Percentiles rank a stretch among this genome's conserved stretches.
These are phyloP conservation scores for Penicillium sp. DNA, from an alignment of 2,329 filamentous ascomycete species.

Conservation along the genomic window DNA sequence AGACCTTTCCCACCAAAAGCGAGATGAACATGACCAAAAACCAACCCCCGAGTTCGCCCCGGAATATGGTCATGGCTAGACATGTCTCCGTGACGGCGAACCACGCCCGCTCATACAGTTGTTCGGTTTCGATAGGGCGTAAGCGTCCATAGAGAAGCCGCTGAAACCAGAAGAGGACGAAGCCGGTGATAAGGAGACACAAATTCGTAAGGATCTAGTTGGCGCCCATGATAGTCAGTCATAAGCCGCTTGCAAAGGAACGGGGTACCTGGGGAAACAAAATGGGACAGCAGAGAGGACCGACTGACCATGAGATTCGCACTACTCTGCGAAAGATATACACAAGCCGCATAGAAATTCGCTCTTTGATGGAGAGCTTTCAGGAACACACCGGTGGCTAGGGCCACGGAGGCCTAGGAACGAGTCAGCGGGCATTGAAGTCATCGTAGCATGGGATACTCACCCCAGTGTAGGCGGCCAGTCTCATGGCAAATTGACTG, in stretches of 20 bases:
- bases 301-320: conserved; percentile 77
- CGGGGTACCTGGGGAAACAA: background rate
- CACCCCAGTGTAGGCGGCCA: conserved; percentile 52
- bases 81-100: conserved; percentile 96
- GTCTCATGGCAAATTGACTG: conserved; percentile 41
- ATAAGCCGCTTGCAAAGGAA: conserved; percentile 4
- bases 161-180: conserved; percentile 80
- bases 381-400: conserved; percentile 76
- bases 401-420: conserved; percentile 67
- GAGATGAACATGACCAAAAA: conserved; percentile 95
- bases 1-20: conserved; percentile 89
- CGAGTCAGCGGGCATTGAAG: conserved; percentile 12
- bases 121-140: conserved; percentile 90
- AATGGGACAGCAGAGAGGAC: background rate
- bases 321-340: conserved; percentile 94
- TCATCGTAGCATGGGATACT: conserved; percentile 18
- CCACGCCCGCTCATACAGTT: conserved; percentile 96
- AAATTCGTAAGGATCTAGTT: conserved; percentile 83
- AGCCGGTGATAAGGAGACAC: conserved; percentile 72
- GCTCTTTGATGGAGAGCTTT: conserved; percentile 91
- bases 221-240: conserved; percentile 6
- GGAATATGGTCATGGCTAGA: conserved; percentile 95
- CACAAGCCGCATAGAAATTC: conserved; percentile 97
- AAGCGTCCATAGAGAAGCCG: conserved; percentile 85
- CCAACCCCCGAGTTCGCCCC: conserved; percentile 89